These are phyloP conservation scores for Bisporella sp. DNA, from an alignment of 2,329 filamentous ascomycete species.

Conservation along the genomic window DNA sequence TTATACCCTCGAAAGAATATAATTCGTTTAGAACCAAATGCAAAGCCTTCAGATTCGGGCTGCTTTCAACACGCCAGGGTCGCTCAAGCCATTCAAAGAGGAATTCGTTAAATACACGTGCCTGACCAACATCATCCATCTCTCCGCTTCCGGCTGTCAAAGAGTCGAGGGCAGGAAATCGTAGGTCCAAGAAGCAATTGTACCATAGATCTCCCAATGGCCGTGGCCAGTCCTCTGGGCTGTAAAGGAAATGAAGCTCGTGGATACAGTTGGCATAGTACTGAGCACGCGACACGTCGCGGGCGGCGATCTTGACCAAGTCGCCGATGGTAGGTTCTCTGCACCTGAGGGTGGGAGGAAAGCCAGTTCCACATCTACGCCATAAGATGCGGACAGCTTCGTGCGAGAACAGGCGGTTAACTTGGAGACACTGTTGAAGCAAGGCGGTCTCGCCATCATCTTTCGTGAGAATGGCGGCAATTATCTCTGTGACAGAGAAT, in stretches of 20 bases:
- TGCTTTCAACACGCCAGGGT: neutral
- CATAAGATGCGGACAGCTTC: slow-evolving; percentile 1
- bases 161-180: neutral
- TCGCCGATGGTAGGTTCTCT: neutral
- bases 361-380: slow-evolving; percentile 1
- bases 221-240: slow-evolving; percentile 1
- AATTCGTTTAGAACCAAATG: neutral
- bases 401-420: slow-evolving; percentile 1
- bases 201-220: neutral
- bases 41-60: slow-evolving; percentile 1
- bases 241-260: slow-evolving; percentile 2
- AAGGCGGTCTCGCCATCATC: neutral
- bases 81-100: neutral
- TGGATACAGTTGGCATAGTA: slow-evolving; percentile 4
- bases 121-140: neutral
- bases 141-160: neutral
- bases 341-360: neutral
- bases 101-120: neutral
- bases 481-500: neutral
- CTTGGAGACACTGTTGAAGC: slow-evolving; percentile 1
- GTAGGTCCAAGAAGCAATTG: neutral
- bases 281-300: slow-evolving; percentile 4
- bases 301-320: slow-evolving; percentile 3
- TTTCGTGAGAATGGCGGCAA: neutral
- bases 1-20: neutral